Conservation (phyloP, 2,329 filamentous ascomycete genomes). For the Cercospora sp. region DNA sequence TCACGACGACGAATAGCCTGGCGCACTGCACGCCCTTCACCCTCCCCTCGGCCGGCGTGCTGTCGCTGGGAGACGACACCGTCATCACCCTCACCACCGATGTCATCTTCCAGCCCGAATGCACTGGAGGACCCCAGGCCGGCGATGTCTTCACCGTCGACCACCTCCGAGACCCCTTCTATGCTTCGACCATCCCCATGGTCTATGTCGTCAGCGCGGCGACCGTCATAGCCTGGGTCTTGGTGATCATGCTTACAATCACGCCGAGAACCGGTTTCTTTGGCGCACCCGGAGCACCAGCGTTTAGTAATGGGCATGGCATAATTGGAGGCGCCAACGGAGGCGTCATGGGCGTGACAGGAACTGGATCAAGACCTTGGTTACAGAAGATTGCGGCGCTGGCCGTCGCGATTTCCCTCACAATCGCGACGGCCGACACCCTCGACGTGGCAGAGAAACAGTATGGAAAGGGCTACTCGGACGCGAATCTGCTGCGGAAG, state of each 20-base stretch:
- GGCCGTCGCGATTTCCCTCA: slow-evolving; percentile 75
- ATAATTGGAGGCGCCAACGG: slow-evolving; percentile 80
- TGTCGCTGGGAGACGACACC: slow-evolving; percentile 55
- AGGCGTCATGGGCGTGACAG: slow-evolving; percentile 65
- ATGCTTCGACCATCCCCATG: slow-evolving; percentile 88
- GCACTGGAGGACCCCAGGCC: slow-evolving; percentile 48
- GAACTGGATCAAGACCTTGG: slow-evolving; percentile 89
- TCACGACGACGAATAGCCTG: slow-evolving; percentile 21
- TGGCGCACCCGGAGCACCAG: slow-evolving; percentile 61
- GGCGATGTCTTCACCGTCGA: slow-evolving; percentile 55
- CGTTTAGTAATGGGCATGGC: slow-evolving; percentile 65
- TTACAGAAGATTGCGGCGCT: slow-evolving; percentile 72
- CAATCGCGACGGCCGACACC: slow-evolving; percentile 89
- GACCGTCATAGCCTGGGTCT: slow-evolving; percentile 86
- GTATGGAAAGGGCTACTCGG: slow-evolving; percentile 76
- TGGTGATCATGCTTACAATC: slow-evolving; percentile 91
- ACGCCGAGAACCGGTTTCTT: slow-evolving; percentile 92
- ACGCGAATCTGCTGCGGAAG: slow-evolving; percentile 72
- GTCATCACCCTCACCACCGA: slow-evolving; percentile 61
- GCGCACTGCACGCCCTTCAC: slow-evolving; percentile 62
- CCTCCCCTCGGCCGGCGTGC: slow-evolving; percentile 59
- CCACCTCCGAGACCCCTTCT: slow-evolving; percentile 82
- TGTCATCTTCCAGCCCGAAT: slow-evolving; percentile 62
- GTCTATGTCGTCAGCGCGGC: slow-evolving; percentile 90
- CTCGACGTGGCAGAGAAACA: slow-evolving; percentile 81